These are phyloP conservation scores for Termitomyces sp. DNA, from an alignment of 768 basidiomycete genomes.

Conservation along the genomic window DNA sequence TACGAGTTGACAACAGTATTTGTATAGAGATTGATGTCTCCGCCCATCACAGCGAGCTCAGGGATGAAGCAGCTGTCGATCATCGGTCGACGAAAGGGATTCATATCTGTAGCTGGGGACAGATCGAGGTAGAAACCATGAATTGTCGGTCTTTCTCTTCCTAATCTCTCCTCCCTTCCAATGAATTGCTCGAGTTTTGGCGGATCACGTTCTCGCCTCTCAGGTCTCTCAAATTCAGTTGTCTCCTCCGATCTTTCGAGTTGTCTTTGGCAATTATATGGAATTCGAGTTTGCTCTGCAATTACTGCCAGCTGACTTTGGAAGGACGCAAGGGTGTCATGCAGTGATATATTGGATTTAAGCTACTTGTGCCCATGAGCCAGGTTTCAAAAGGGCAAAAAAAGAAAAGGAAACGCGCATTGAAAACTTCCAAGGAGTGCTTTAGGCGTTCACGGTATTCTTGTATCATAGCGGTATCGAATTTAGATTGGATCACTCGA, in stretches of 20 bases:
- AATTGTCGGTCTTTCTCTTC: background rate
- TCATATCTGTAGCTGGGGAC: background rate
- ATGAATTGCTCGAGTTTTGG: background rate
- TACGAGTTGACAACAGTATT: background rate
- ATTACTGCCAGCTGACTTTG: background rate
- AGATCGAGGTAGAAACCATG: background rate
- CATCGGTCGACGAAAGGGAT: background rate
- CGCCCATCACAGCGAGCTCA: background rate
- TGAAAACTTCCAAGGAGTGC: background rate
- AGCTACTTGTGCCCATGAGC: background rate
- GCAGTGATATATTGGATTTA: background rate
- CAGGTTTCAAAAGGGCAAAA: background rate
- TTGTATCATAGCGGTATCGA: background rate
- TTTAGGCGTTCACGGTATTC: slow-evolving; percentile 2
- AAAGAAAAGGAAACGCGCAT: background rate
- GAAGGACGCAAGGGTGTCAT: background rate
- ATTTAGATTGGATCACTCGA: slow-evolving; percentile 1
- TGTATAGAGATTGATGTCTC: background rate
- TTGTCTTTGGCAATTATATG: background rate
- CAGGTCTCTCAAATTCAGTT: background rate
- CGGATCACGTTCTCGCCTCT: background rate
- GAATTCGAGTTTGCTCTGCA: background rate
- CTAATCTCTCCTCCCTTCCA: background rate
- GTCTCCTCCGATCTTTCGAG: background rate
- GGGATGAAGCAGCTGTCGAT: background rate